phyloP scores from a whole-genome alignment of 2,329 filamentous ascomycete species.

The Amauroascus niger region DNA sequence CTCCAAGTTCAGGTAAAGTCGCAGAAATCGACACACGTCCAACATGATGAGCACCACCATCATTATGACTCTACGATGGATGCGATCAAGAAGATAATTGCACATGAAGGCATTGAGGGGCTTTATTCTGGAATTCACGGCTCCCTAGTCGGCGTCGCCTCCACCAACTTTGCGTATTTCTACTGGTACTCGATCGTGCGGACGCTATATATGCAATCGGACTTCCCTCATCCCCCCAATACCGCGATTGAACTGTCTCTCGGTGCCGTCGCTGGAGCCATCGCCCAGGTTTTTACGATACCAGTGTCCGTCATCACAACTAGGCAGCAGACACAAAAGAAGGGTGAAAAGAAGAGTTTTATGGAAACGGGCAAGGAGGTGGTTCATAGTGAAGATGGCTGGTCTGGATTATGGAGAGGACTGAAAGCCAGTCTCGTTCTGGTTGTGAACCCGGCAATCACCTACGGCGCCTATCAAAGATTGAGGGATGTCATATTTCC shows the following conservation, averaged over 20 bases:
- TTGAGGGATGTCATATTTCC: conserved; percentile 69
- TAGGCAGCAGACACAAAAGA: conserved; percentile 84
- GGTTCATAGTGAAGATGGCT: conserved; percentile 79
- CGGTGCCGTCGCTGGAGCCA: conserved; percentile 75
- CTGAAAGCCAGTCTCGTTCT: conserved; percentile 92
- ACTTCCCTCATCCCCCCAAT: conserved; percentile 55
- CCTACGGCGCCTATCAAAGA: conserved; percentile 91
- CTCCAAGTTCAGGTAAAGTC: conserved; percentile 86
- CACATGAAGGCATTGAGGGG: conserved; percentile 67
- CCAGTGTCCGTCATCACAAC: conserved; percentile 93
- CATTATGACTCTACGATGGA: conserved; percentile 74
- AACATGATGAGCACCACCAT: conserved; percentile 47
- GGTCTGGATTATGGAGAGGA: conserved; percentile 83
- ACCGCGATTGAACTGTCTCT: conserved; percentile 75
- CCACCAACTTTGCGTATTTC: conserved; percentile 98
- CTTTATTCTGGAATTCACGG: conserved; percentile 85
- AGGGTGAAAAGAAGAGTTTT: conserved; percentile 73
- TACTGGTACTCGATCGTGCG: conserved; percentile 96
- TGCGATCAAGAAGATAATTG: conserved; percentile 73
- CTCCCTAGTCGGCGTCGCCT: conserved; percentile 80
- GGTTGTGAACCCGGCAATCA: conserved; percentile 93
- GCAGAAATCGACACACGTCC: conserved; percentile 39
- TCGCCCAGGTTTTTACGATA: conserved; percentile 93
- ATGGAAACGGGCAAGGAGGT: conserved; percentile 83
- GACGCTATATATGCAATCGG: conserved; percentile 59